Evolutionary conservation across 2,329 filamentous ascomycete species (phyloP), one percentile per base, ranked within the genome.

Genomic region (Penicillium oxalicum): DNA sequence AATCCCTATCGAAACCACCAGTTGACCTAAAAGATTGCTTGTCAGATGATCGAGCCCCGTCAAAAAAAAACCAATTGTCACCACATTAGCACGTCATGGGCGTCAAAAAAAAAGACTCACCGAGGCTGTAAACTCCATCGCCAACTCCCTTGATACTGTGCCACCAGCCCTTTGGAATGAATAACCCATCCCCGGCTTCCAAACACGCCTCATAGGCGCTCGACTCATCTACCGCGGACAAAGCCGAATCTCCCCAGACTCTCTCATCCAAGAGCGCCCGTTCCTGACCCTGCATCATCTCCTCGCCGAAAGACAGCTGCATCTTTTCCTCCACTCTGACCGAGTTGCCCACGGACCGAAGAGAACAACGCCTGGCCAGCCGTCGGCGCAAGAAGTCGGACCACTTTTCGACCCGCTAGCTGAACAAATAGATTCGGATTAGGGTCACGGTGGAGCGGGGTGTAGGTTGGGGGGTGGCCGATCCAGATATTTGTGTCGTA

Each of bases 341-440:
- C 70, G 32, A 74, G 51, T 39, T 56, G 57, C 42, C 50, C 51
- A 41, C 75, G 71, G n/a, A 79, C 74, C 29, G 63, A 61, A 33
- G 71, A 73, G 64, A 90, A 95, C 2, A 95, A 64, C 0, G 60
- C 68, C 40, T 78, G 71, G 0, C 93, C 93, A 3, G 74, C 61
- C 0, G 69, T 62, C 0, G 90, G 89, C 4, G 76, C 71, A 49
- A 91, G 75, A 9, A 96, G 65, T n/a, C 90, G 77, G 12, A 96
- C 74, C 0, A 72, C 65, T 68, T 98, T 98, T 44, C 64, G 69
- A 4, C 88, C 82, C 12, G 81, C 81, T 9, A 97, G 68, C 68
- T 98, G 93, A 40, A 88, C 81, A 65, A 97, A 95, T 0, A 96
- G 61, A 63, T 98, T 98, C 0, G 89, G 89, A 61, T 97, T 97